Percentiles rank a stretch among this genome's conserved stretches.
These are phyloP conservation scores for Neoboletus brunneissimus DNA, from an alignment of 768 basidiomycete genomes.

Conservation along the genomic window DNA sequence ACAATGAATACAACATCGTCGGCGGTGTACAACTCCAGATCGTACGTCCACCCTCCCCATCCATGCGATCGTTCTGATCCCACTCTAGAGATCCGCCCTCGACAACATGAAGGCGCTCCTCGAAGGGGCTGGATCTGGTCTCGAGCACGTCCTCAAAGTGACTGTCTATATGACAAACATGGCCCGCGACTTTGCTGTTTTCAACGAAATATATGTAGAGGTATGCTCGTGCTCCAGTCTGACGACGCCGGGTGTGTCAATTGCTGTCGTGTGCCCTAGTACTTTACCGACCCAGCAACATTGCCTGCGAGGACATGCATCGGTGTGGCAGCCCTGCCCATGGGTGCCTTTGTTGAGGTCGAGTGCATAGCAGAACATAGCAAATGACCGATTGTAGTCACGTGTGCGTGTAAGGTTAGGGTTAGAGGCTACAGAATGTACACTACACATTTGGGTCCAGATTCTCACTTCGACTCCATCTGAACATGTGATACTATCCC, in stretches of 20 bases:
- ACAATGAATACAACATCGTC: constrained; percentile 30
- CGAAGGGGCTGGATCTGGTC: constrained; percentile 36
- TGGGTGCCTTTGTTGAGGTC: constrained; percentile 57
- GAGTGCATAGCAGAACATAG: constrained; percentile 60
- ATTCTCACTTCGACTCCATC: too few relatives aligned
- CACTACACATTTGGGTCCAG: too few relatives aligned
- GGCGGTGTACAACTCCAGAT: constrained; percentile 39
- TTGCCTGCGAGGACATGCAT: constrained; percentile 60
- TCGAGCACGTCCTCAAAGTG: constrained; percentile 40
- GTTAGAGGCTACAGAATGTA: too few relatives aligned
- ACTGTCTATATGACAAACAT: constrained; percentile 41
- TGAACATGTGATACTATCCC: neutral
- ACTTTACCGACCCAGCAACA: constrained; percentile 39
- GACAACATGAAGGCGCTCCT: constrained; percentile 39
- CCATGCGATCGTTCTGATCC: neutral
- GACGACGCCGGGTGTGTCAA: neutral
- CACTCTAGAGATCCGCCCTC: constrained; percentile 33
- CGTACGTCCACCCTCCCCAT: constrained; percentile 23
- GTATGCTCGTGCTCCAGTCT: constrained; percentile 15
- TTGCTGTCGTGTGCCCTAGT: constrained; percentile 33
- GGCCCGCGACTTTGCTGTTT: constrained; percentile 34
- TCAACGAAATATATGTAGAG: constrained; percentile 40
- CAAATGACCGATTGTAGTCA: too few relatives aligned
- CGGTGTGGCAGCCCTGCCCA: constrained; percentile 51
- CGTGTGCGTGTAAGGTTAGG: too few relatives aligned